Conservation (phyloP, 2,329 filamentous ascomycete genomes). For the Elsinoe fawcettii region DNA sequence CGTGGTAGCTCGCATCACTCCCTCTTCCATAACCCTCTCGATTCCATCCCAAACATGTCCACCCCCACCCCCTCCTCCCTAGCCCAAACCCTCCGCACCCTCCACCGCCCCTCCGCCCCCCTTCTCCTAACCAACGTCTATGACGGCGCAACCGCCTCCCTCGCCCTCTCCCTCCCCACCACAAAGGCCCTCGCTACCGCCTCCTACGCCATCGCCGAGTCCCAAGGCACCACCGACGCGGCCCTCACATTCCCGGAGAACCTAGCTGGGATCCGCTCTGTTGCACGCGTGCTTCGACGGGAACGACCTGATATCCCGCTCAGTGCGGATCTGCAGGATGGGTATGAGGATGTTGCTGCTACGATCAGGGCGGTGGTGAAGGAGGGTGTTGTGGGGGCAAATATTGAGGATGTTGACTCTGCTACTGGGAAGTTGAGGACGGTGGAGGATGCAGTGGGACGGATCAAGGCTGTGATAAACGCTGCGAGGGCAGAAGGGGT, state of each 20-base stretch:
- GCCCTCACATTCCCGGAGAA: constrained; percentile 46
- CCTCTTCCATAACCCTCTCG: no score
- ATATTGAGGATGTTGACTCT: constrained; percentile 49
- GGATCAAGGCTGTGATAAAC: constrained; percentile 39
- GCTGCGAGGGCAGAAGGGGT: constrained; percentile 43
- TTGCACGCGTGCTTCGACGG: constrained; percentile 36
- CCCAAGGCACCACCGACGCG: constrained; percentile 28
- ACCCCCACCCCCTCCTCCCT: background rate
- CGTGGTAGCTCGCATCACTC: no score
- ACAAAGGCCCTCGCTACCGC: constrained; percentile 36
- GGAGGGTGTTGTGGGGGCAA: constrained; percentile 49
- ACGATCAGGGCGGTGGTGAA: constrained; percentile 41
- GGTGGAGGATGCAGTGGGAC: constrained; percentile 40
- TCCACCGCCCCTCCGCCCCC: constrained; percentile 46
- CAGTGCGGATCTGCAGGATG: constrained; percentile 54
- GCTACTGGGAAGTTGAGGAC: constrained; percentile 31
- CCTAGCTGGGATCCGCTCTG: constrained; percentile 38
- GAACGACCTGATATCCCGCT: constrained; percentile 40
- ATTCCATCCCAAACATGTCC: no score
- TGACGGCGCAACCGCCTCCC: constrained; percentile 44
- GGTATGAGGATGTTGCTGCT: constrained; percentile 46
- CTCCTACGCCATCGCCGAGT: constrained; percentile 29
- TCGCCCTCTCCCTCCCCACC: constrained; percentile 39
- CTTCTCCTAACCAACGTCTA: constrained; percentile 51
- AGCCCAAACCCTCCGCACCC: constrained; percentile 22